phyloP scores from a whole-genome alignment of 2,329 filamentous ascomycete species.

The Aspergillus aculeatus region DNA sequence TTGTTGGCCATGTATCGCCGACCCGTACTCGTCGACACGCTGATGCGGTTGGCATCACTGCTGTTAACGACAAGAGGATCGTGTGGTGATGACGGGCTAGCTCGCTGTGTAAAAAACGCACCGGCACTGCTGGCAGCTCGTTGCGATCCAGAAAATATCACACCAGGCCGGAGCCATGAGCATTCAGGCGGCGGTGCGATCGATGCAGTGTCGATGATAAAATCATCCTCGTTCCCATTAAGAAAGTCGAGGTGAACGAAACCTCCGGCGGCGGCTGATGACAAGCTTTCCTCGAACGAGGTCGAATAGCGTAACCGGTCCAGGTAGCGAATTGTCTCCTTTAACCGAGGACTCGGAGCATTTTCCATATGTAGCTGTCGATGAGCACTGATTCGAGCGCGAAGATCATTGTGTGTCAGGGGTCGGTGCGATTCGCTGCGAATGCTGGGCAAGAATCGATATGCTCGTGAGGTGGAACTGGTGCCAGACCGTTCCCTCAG shows the following conservation, averaged over 20 bases:
- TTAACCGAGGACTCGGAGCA: conserved; percentile 44
- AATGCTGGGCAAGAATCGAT: conserved; percentile 33
- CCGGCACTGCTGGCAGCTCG: conserved; percentile 48
- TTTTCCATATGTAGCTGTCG: conserved; percentile 37
- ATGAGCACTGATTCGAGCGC: conserved; percentile 36
- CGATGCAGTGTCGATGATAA: conserved; percentile 55
- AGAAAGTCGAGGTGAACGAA: conserved; percentile 56
- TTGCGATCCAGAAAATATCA: conserved; percentile 62
- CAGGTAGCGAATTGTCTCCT: conserved; percentile 62
- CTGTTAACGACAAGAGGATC: conserved; percentile 39
- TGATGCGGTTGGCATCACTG: conserved; percentile 33
- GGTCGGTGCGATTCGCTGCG: conserved; percentile 29
- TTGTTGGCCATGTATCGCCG: conserved; percentile 37
- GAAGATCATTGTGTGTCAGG: conserved; percentile 35
- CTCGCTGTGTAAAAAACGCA: conserved; percentile 32
- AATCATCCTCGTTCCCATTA: conserved; percentile 54
- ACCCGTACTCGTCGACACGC: conserved; percentile 38
- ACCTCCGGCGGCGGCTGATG: conserved; percentile 53
- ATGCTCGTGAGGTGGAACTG: conserved; percentile 26
- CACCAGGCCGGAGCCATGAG: conserved; percentile 63
- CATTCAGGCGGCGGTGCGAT: conserved; percentile 53
- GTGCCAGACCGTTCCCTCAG: conserved; percentile 17
- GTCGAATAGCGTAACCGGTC: conserved; percentile 56
- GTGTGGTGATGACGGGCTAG: conserved; percentile 25
- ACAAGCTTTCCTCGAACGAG: conserved; percentile 55